Evolutionary conservation across 345 rosid species (phyloP), one percentile per base, ranked within the genome.

Genomic region (Lepidium aucheri): DNA sequence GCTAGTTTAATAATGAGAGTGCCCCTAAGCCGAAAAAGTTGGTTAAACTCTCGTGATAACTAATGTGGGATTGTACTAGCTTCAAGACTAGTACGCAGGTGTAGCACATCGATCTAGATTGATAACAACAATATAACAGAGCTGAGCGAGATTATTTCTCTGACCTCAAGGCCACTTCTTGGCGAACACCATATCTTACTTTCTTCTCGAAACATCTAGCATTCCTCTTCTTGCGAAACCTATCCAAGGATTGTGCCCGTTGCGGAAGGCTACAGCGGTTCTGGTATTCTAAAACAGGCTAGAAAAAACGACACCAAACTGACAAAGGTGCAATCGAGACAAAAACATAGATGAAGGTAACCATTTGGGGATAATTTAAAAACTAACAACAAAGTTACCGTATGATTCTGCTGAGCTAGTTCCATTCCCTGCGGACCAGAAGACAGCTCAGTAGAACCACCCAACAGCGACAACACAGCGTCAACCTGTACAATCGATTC

Each of bases 101-200:
- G 24, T 11, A 45, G 39, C 39, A 32, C 17, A 30, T 14, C 13
- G 11, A 42, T 42, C 11, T 53, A 53, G 20, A 63, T 45, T 5
- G 24, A 17, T 1, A 38, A 45, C 8, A 36, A 35, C 47, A 14
- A 61, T 9, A 43, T 5, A 70, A 44, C 50, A 22, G 24, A 20
- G 34, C 2, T 12, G 11, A 12, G 38, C 36, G 2, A 56, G 14
- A 56, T 12, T 18, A 47, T 53, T 43, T 36, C 53, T 26, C 74
- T 60, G 53, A 93, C 98, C 97, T 93, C 53, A 85, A 86, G 4
- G 97, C 98, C 39, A 93, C 98, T 81, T 93, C 98, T 77, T 90
- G 97, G 55, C 98, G 97, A 66, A 93, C 98, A 63, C 85, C 73
- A 62, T 93, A 93, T 82, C 98, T 68, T 34, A 93, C 94, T 88